Evolutionary conservation across 768 basidiomycete genomes (phyloP).

Genomic region (Coprinopsis strossmayeri): DNA sequence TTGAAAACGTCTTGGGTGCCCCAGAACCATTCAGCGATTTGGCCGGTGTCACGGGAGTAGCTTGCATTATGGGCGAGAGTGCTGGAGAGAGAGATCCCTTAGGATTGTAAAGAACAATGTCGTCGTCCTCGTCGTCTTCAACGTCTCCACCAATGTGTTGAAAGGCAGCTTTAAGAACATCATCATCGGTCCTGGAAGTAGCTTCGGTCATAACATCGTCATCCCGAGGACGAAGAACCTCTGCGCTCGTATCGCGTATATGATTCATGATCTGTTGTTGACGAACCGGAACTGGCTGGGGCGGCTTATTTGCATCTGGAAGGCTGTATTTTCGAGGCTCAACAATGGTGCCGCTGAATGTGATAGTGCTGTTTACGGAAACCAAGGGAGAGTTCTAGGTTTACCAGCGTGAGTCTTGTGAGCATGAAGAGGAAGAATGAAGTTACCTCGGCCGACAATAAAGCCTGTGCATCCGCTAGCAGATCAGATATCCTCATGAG

Average conservation of each 20-base stretch:
- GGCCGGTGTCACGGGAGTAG: conserved; percentile 28
- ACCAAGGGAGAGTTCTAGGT: conserved; percentile 35
- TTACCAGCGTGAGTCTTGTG: background rate
- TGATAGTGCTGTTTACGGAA: conserved; percentile 26
- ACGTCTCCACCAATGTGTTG: conserved; percentile 35
- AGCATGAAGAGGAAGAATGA: conserved; percentile 16
- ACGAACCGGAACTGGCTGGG: conserved; percentile 7
- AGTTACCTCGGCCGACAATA: conserved; percentile 3
- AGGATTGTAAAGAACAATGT: conserved; percentile 75
- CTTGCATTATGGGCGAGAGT: conserved; percentile 26
- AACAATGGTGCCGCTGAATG: conserved; percentile 25
- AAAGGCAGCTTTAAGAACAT: conserved; percentile 69
- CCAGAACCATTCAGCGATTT: conserved; percentile 27
- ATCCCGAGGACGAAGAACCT: conserved; percentile 22
- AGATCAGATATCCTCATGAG: conserved; percentile 90
- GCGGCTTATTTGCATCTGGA: conserved; percentile 10
- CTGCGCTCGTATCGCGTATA: conserved; percentile 19
- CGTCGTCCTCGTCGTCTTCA: conserved; percentile 49
- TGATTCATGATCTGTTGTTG: conserved; percentile 20
- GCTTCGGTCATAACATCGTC: conserved; percentile 64
- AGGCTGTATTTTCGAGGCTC: conserved; percentile 17
- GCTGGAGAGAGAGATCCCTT: conserved; percentile 33
- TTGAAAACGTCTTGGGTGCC: conserved; percentile 10
- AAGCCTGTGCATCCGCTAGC: conserved; percentile 49
- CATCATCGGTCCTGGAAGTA: conserved; percentile 75